Base-by-base conservation (phyloP, 2,329 filamentous ascomycete genomes). In the Coniochaeta sp. region DNA sequence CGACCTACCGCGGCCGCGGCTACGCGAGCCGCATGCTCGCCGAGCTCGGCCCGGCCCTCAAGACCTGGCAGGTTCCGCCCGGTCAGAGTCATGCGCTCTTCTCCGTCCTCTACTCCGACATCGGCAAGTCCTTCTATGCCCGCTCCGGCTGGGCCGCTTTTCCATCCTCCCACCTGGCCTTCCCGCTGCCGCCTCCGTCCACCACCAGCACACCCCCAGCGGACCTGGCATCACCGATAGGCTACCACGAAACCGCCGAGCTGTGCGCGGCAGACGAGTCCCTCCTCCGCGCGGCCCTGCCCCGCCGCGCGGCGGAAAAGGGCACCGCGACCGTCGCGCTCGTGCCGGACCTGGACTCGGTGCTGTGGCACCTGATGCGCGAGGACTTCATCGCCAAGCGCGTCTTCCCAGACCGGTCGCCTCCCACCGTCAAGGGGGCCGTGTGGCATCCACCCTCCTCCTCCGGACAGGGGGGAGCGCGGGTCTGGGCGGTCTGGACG, bases 41-140 rank as follows among this genome's bases (percentile, higher is more conserved):
- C 47, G 86, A 93, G 65, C 70, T 95, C 38, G 85, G 82, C 16
- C 64, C 68, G 9, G 64, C 66, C 38, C 71, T 85, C 26, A 62
- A 66, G 59, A 66, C 61, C 2, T 77, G 74, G 74, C 75, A 76
- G 64, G 70, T 63, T n/a, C n/a, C 24, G 50, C 32, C 36, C 24
- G 63, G 30, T 47, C 64, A 16, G 47, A 66, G n/a, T n/a, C n/a
- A 63, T 57, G 68, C 64, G 40, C 73, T 84, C 16, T 95, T 93
- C 72, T 93, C 90, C 0, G 83, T 96, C 8, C 79, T 97, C 9
- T 96, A 87, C 73, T 96, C 91, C 9, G 91, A 96, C 68, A 92
- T 96, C 64, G 91, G 93, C 22, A 89, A 91, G 77, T 77, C 78
- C 42, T 97, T 92, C 74, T 97, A 97, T 74, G 83, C 88, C 3